phyloP scores from a whole-genome alignment of 441 rosid species.

The Codiaeum variegatum region DNA sequence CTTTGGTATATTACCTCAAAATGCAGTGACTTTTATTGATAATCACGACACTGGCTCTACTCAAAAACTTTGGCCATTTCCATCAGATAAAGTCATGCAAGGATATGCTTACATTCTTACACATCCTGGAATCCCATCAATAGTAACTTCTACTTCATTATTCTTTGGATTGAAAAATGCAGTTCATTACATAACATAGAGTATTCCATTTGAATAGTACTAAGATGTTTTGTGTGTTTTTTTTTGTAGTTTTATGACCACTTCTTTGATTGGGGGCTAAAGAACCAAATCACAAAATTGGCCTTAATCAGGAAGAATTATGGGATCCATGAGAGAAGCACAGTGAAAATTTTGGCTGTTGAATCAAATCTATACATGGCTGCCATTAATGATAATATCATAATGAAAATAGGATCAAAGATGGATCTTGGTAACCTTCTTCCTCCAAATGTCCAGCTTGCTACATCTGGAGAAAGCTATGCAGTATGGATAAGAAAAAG shows the following conservation, averaged over 20 bases:
- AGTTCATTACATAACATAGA: too few species aligned
- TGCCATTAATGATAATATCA: constrained; percentile 46
- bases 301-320: constrained; percentile 38
- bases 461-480: constrained; percentile 45
- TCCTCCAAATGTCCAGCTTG: constrained; percentile 44
- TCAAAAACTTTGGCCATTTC: constrained; percentile 59
- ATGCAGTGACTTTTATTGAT: constrained; percentile 79
- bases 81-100: constrained; percentile 80
- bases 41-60: constrained; percentile 84
- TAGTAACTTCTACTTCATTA: constrained; percentile 36
- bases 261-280: constrained; percentile 60
- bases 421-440: constrained; percentile 51
- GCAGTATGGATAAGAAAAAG: constrained; percentile 50
- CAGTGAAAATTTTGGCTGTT: constrained; percentile 42
- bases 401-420: constrained; percentile 65
- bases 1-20: constrained; percentile 58
- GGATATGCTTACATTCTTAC: constrained; percentile 89
- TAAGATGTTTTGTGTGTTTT: not conserved
- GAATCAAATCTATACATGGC: constrained; percentile 59
- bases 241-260: constrained; percentile 58
- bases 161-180: not conserved
- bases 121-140: constrained; percentile 73
- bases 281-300: constrained; percentile 43
- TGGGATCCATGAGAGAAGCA: constrained; percentile 41
- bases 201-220: too few species aligned